Percentiles rank a stretch among this genome's conserved stretches.
phyloP scores from a whole-genome alignment of 2,329 filamentous ascomycete species.

The Beauveria sp. region DNA sequence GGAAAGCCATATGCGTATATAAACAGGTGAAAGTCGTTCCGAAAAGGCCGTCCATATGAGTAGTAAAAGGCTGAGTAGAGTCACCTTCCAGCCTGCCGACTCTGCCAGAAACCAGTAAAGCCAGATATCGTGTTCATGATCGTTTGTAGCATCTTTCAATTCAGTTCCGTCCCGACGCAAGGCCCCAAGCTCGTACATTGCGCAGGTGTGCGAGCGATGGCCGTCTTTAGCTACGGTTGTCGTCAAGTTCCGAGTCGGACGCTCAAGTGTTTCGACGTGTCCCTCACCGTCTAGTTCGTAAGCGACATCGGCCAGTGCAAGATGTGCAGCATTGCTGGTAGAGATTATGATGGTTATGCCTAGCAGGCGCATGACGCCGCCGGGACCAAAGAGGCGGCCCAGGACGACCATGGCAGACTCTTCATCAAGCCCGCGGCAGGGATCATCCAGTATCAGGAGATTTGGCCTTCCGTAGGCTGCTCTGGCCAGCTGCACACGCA shows the following conservation, averaged over 20 bases:
- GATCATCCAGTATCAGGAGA: background rate
- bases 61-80: background rate
- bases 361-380: background rate
- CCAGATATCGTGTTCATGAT: background rate
- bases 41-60: background rate
- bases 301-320: background rate
- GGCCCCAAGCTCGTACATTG: background rate
- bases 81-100: background rate
- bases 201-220: background rate
- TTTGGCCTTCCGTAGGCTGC: background rate
- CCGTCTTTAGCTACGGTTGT: background rate
- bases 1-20: constrained; percentile 11
- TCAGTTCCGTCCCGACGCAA: background rate
- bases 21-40: background rate
- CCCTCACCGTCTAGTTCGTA: background rate
- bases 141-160: background rate
- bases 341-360: background rate
- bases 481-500: background rate
- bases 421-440: background rate
- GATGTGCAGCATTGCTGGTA: background rate
- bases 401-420: background rate
- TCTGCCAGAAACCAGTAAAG: background rate
- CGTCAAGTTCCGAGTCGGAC: background rate
- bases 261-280: background rate
- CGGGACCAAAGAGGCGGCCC: background rate